A percentile compares a stretch with the other conserved stretches of the same genome.
These are phyloP conservation scores for Panicum miliaceum DNA, from an alignment of 176 grass and related monocot genomes.

Conservation along the genomic window DNA sequence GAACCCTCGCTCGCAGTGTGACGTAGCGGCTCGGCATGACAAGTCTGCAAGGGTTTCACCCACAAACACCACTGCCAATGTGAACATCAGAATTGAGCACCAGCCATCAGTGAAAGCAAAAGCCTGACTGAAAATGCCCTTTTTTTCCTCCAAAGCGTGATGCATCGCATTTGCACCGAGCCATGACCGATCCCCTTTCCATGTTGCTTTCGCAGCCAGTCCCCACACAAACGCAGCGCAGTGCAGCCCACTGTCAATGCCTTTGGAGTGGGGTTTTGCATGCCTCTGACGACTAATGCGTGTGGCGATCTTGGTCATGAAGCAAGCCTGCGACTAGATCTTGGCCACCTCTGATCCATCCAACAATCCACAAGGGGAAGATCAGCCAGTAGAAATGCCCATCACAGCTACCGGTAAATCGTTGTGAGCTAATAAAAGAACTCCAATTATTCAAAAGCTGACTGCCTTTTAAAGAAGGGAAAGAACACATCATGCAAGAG, in stretches of 20 bases:
- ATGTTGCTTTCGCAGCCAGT: conserved; percentile 54
- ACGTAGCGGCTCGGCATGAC: conserved; percentile 21
- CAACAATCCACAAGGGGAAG: not conserved
- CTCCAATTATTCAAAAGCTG: not conserved
- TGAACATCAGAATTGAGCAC: conserved; percentile 43
- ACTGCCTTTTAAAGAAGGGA: conserved; percentile 23
- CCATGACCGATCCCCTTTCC: conserved; percentile 35
- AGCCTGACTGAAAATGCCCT: conserved; percentile 14
- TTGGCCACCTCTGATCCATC: conserved; percentile 17
- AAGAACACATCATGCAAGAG: not conserved
- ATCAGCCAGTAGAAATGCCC: not conserved
- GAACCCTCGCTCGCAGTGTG: not conserved
- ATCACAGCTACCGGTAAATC: conserved; percentile 10
- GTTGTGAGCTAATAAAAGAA: conserved; percentile 24
- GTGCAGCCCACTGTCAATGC: conserved; percentile 49
- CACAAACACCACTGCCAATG: conserved; percentile 30
- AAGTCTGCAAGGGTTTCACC: not conserved
- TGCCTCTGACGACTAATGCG: conserved; percentile 48
- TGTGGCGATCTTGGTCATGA: conserved; percentile 45
- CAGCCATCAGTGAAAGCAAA: conserved; percentile 47
- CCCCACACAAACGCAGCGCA: conserved; percentile 17
- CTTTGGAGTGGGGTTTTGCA: conserved; percentile 46
- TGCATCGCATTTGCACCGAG: conserved; percentile 42
- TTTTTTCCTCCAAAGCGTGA: conserved; percentile 42
- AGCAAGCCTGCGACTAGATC: conserved; percentile 40